Evolutionary conservation across 768 basidiomycete species (phyloP).

Genomic region (Trametes sanguinea): DNA sequence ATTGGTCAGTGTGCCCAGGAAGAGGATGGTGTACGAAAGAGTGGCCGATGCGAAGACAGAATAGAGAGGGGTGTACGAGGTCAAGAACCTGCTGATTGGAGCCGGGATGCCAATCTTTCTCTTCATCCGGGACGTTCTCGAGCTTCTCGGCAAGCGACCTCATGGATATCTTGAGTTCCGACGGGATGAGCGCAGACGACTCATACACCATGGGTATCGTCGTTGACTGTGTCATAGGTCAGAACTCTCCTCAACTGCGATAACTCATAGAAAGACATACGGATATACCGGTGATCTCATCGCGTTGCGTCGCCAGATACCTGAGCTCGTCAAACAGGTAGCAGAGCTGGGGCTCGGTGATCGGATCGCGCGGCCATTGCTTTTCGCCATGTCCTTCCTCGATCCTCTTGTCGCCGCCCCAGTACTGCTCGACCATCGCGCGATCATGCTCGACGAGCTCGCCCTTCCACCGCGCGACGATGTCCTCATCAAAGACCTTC

Average conservation of each 20-base stretch:
- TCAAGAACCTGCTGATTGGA: slow-evolving; percentile 47
- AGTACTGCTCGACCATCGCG: slow-evolving; percentile 2
- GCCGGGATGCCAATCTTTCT: slow-evolving; percentile 50
- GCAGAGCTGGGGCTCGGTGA: slow-evolving; percentile 14
- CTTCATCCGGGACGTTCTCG: slow-evolving; percentile 38
- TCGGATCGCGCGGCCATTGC: slow-evolving; percentile 17
- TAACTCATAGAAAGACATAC: neutral
- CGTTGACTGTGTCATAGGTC: neutral
- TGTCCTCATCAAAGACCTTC: slow-evolving; percentile 19
- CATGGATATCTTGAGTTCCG: neutral
- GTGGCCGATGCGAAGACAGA: slow-evolving; percentile 30
- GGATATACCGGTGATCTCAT: slow-evolving; percentile 12
- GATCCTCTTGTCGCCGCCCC: slow-evolving; percentile 8
- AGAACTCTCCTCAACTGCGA: no score
- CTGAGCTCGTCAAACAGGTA: slow-evolving; percentile 20
- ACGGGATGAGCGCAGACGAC: neutral
- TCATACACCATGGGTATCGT: slow-evolving; percentile 13
- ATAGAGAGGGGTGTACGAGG: slow-evolving; percentile 49
- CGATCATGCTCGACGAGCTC: slow-evolving; percentile 21
- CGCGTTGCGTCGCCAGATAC: slow-evolving; percentile 9
- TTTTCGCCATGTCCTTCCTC: neutral
- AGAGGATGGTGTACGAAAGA: neutral
- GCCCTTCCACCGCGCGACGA: slow-evolving; percentile 16
- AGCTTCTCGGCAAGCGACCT: slow-evolving; percentile 24
- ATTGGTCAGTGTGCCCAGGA: neutral